Base-by-base conservation (phyloP, 2,329 filamentous ascomycete species). In the Allantophomopsis cytisporea region DNA sequence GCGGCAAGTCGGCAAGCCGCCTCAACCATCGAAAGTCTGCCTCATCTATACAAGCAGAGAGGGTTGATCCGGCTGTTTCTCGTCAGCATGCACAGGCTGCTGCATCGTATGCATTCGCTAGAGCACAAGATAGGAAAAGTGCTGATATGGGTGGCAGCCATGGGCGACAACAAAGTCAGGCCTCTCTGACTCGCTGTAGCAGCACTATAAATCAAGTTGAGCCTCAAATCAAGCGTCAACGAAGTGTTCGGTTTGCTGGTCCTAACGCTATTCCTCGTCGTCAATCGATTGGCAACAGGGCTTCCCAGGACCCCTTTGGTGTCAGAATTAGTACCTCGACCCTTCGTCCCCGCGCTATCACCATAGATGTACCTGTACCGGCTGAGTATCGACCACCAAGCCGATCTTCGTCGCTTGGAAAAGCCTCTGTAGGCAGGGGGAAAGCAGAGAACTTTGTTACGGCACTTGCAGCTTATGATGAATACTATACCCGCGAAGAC, bases 61-160 rank as follows among this genome's bases (percentile, higher is more conserved):
- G 71, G 15, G 62, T 70, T 37, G 60, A 66, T 38, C 69, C 76
- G 35, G 59, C 66, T 46, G 54, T 59, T 3, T 69, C 71, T 2
- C 65, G 71, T 37, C 63, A 71, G 39, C 73, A 81, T 54, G 79
- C 79, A 7, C 68, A 74, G 31, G 65, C 70, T 31, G 78, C 79
- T 16, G 79, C 79, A 7, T 60, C 63, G 28, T 61, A 76, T 49
- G 80, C 79, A 2, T 83, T 73, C 51, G 54, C 60, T 6, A 64
- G 69, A 43, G 69, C 70, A n/a, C 62, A 62, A 39, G 60, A 61
- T 30, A 59, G 62, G 11, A 59, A 51, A 31, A 59, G 50, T 41
- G 51, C 52, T 20, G 60, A 62, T 37, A 48, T 53, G 39, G 57
- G 55, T 55, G 58, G 40, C 54, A 57, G 30, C 47, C 44, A 42